These are phyloP conservation scores for Vitis vinifera DNA, from an alignment of 164 flowering plant genomes.

Conservation along the genomic window ASM3070453v1 NC_081822.1:23108501-23109000, in stretches of 20 bases:
- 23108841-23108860: too few relatives aligned
- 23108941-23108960: constrained; percentile 75
- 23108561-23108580: constrained; percentile 65
- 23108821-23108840: too few relatives aligned
- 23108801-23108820: too few relatives aligned
- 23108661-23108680: constrained; percentile 31
- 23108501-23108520: constrained; percentile 46
- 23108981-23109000: constrained; percentile 46
- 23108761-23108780: constrained; percentile 22
- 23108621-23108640: constrained; percentile 45
- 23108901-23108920: too few relatives aligned
- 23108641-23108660: constrained; percentile 53
- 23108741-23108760: constrained; percentile 53
- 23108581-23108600: constrained; percentile 45
- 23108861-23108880: too few relatives aligned
- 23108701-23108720: constrained; percentile 42
- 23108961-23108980: constrained; percentile 67
- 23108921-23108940: background rate
- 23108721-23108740: constrained; percentile 49
- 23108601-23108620: constrained; percentile 32
- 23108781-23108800: too few relatives aligned
- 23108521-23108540: constrained; percentile 17
- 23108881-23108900: too few relatives aligned
- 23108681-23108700: constrained; percentile 43
- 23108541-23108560: constrained; percentile 47